Conservation (phyloP, 2,329 filamentous ascomycete species). For the Xylaria digitata region DNA sequence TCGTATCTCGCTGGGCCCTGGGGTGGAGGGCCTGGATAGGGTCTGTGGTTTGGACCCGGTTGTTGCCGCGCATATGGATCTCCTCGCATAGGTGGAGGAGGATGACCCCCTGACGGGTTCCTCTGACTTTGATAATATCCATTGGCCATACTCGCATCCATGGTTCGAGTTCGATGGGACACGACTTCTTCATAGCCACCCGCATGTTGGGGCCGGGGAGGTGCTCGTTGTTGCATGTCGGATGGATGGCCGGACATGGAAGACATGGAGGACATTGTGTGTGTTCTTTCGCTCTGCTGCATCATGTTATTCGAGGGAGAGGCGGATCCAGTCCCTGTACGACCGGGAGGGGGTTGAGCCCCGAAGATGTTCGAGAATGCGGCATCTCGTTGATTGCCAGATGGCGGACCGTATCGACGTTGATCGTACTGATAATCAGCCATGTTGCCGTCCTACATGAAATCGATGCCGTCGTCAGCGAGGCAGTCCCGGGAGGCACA, state of each 20-base stretch:
- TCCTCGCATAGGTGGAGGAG: slow-evolving; percentile 48
- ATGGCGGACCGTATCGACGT: slow-evolving; percentile 63
- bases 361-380: slow-evolving; percentile 98
- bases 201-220: slow-evolving; percentile 58
- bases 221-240: slow-evolving; percentile 72
- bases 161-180: slow-evolving; percentile 55
- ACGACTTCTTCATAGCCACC: slow-evolving; percentile 54
- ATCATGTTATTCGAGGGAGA: slow-evolving; percentile 67
- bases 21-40: slow-evolving; percentile 74
- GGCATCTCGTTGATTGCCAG: slow-evolving; percentile 83
- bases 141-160: slow-evolving; percentile 59
- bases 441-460: slow-evolving; percentile 63
- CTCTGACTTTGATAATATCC: slow-evolving; percentile 67
- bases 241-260: slow-evolving; percentile 56
- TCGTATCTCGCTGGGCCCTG: slow-evolving; percentile 69
- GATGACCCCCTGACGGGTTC: slow-evolving; percentile 62
- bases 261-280: slow-evolving; percentile 83
- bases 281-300: slow-evolving; percentile 74
- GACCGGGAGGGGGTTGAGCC: slow-evolving; percentile 82
- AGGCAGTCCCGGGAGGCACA: slow-evolving; percentile 24
- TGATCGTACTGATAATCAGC: slow-evolving; percentile 69
- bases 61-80: slow-evolving; percentile 57
- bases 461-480: slow-evolving; percentile 40
- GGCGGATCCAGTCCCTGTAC: slow-evolving; percentile 95
- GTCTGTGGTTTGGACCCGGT: slow-evolving; percentile 66